Conservation (phyloP, 768 basidiomycete species). For the Pleurotus salmoneostramineus region DNA sequence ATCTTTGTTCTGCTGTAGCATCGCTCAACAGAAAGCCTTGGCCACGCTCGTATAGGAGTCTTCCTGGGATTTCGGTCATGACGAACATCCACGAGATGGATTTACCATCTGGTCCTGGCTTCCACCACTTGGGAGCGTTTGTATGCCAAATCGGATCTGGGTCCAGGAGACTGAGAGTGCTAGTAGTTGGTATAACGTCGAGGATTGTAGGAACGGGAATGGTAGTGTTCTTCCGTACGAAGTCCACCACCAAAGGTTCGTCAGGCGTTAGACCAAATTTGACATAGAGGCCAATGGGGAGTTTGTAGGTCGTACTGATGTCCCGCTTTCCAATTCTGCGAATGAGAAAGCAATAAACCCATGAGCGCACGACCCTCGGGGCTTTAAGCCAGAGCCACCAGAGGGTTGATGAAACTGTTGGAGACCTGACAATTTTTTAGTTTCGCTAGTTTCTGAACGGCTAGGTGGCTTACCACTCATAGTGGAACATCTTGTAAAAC, state of each 20-base stretch:
- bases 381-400: background rate
- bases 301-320: background rate
- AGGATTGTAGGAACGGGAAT: background rate
- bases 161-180: background rate
- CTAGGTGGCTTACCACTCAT: too few relatives aligned
- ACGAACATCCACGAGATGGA: background rate
- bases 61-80: background rate
- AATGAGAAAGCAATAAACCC: background rate
- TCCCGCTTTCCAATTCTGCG: background rate
- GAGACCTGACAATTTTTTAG: too few relatives aligned
- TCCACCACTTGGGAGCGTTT: background rate
- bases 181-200: background rate
- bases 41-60: background rate
- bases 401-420: background rate
- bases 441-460: too few relatives aligned
- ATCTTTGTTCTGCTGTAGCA: background rate
- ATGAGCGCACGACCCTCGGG: background rate
- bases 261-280: background rate
- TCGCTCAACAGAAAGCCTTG: background rate
- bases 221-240: background rate
- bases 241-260: background rate
- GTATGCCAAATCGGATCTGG: background rate
- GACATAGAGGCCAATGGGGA: background rate
- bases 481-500: too few relatives aligned
- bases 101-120: background rate